Base-by-base conservation (phyloP, 257 asterid genomes). In the Buddleja alternifolia region DNA sequence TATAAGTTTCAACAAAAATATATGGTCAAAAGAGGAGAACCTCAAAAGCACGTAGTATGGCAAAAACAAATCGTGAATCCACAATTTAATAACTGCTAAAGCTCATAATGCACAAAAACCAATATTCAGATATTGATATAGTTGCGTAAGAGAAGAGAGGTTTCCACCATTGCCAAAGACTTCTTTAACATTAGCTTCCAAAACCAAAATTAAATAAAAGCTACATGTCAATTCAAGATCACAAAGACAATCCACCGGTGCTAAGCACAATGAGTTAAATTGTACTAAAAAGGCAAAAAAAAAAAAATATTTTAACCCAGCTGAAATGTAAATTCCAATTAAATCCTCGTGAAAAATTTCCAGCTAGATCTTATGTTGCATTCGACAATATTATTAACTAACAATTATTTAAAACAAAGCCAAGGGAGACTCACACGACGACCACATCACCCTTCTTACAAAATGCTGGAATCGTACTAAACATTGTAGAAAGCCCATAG, bases 381-480 rank as follows among this genome's bases (percentile, higher is more conserved):
- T 20, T 8, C 10, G 62, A 39, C 20, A 57, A 44, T 10, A 44
- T 54, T 58, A 25, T 7, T 19, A 45, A 57, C 44, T 36, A 54
- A 25, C 21, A 57, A 57, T 36, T 52, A 25, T 63, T 60, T 1
- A 37, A 40, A 39, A 44, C 48, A n/a, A 25, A 61, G 48, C 19
- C 64, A 39, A 69, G 20, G 55, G 63, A 67, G 19, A 85, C 99
- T 85, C 74, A 93, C 97, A 77, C 99, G 47, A 93, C 85, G 63
- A 93, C 85, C 39, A 93, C 78, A 60, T 93, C 99, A 16, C 99
- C 99, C 84, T 88, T 93, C 83, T 93, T 92, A 81, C 93, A 86
- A 75, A 92, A 92, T 66, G 98, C 98, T 81, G 98, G 98, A 73
- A 92, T 90, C 75, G 86, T 89, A 78, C 99, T 93, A 82, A 93